Evolutionary conservation across 2,329 filamentous ascomycete genomes (phyloP).

Genomic region (Diaporthe aspalathi): DNA sequence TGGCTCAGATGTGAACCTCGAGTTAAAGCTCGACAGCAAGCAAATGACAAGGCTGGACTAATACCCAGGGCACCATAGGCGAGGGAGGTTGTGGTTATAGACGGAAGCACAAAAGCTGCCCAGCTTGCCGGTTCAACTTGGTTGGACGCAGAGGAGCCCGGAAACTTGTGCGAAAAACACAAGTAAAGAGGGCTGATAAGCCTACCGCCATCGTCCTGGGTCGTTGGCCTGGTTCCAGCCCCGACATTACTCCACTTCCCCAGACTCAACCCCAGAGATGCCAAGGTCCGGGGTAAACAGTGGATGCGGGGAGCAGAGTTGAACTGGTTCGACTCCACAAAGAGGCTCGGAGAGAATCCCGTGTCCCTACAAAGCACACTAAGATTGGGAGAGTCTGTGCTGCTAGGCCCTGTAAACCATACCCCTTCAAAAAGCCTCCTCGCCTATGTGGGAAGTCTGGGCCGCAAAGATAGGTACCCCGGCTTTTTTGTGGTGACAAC

Average conservation of each 20-base stretch:
- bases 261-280: conserved; percentile 16
- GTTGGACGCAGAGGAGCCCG: background rate
- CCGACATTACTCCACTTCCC: conserved; percentile 9
- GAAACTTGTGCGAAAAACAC: conserved; percentile 18
- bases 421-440: conserved; percentile 16
- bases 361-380: background rate
- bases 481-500: background rate
- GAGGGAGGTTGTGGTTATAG: conserved; percentile 8
- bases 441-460: background rate
- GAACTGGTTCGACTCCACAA: background rate
- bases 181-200: background rate
- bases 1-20: background rate
- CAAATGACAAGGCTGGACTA: background rate
- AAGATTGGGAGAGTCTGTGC: background rate
- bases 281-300: conserved; percentile 7
- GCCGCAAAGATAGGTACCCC: background rate
- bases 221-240: background rate
- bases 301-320: conserved; percentile 1
- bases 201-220: background rate
- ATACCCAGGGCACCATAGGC: no score
- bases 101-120: background rate
- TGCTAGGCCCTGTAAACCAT: background rate
- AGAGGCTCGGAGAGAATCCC: conserved; percentile 14
- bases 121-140: background rate
- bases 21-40: background rate